These are phyloP conservation scores for Wallacemonas sp. DNA, from an alignment of 208 protist genomes.

Conservation along the genomic window DNA sequence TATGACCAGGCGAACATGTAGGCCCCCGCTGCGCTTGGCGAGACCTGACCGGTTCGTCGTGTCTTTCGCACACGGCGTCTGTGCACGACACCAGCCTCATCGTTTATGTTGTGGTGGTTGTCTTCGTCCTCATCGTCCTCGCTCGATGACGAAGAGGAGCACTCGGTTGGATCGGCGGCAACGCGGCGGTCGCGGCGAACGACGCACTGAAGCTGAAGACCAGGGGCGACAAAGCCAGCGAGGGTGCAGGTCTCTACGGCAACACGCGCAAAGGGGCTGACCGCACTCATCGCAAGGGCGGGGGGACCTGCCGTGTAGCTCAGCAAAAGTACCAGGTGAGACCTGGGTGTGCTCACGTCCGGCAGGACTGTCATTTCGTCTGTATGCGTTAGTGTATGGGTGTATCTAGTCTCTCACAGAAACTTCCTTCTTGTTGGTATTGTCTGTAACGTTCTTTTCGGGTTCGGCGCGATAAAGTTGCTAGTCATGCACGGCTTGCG, in stretches of 20 bases:
- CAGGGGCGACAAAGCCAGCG: conserved; percentile 5
- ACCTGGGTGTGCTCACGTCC: background rate
- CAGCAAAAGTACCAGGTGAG: background rate
- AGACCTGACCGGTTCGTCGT: background rate
- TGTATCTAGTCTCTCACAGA: background rate
- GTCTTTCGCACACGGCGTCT: background rate
- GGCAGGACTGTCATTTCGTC: background rate
- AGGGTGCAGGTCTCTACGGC: conserved; percentile 3
- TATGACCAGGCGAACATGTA: conserved; percentile 17
- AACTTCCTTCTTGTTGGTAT: background rate
- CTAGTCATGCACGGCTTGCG: too few relatives aligned
- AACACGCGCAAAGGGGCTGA: conserved; percentile 5
- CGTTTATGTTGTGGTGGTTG: background rate
- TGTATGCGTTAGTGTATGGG: background rate
- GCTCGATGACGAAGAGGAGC: background rate
- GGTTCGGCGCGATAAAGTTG: too few relatives aligned
- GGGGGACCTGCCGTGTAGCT: conserved; percentile 10
- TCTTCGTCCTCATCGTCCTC: background rate
- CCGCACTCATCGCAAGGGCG: conserved; percentile 7
- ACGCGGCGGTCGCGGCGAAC: background rate
- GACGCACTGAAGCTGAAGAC: conserved; percentile 9
- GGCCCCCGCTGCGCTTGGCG: background rate
- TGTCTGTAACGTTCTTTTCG: background rate
- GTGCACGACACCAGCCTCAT: background rate
- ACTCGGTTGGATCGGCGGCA: background rate